These are phyloP conservation scores for Drechslerella dactyloides DNA, from an alignment of 2,329 filamentous ascomycete species.

Conservation along the genomic window DNA sequence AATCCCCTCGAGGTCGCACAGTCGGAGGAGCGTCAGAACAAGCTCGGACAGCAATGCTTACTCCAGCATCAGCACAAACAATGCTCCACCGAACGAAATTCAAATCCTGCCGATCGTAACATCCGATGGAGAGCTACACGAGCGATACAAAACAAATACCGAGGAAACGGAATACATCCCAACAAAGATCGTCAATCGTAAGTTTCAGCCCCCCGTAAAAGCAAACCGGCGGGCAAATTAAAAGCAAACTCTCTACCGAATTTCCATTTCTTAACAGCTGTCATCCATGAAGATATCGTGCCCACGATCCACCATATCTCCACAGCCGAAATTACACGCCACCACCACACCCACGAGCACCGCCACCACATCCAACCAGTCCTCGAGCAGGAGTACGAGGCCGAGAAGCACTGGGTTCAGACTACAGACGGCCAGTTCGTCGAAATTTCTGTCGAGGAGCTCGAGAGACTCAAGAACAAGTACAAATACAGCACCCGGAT, in stretches of 20 bases:
- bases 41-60: conserved; percentile 24
- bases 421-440: conserved; percentile 45
- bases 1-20: conserved; percentile 29
- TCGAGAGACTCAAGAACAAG: conserved; percentile 37
- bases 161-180: conserved; percentile 25
- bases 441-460: conserved; percentile 37
- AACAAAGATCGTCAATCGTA: conserved; percentile 15
- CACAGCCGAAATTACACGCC: conserved; percentile 40
- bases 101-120: conserved; percentile 39
- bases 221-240: background rate
- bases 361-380: conserved; percentile 44
- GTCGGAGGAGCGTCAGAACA: conserved; percentile 25
- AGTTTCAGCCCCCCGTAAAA: conserved; percentile 8
- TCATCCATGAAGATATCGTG: conserved; percentile 34
- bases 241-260: background rate
- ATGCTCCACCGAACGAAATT: conserved; percentile 27
- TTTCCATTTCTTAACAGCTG: conserved; percentile 16
- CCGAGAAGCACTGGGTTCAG: conserved; percentile 42
- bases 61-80: conserved; percentile 18
- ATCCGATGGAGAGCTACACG: conserved; percentile 41
- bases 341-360: conserved; percentile 44
- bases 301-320: conserved; percentile 35
- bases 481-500: conserved; percentile 43
- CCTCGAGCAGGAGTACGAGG: conserved; percentile 26
- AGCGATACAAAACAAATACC: conserved; percentile 23